Conservation (phyloP, 2,329 filamentous ascomycete species). For the Tolypocladium amazonense region DNA sequence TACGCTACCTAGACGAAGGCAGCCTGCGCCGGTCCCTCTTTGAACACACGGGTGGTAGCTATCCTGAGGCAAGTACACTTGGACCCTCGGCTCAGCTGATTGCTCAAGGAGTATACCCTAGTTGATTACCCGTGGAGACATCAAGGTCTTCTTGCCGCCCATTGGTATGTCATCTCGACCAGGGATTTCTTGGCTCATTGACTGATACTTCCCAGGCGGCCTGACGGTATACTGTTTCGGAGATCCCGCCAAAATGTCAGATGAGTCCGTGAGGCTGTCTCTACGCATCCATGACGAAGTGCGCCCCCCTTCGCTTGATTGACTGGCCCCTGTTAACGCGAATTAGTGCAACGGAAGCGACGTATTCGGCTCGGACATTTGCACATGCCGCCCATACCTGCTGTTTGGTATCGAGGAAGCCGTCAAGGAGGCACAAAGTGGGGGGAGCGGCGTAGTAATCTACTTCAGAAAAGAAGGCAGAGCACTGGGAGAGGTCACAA, state of each 20-base stretch:
- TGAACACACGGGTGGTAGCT: slow-evolving; percentile 91
- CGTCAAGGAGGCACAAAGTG: slow-evolving; percentile 91
- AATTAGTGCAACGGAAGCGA: slow-evolving; percentile 82
- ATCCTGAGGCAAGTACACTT: slow-evolving; percentile 55
- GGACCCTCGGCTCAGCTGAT: background rate
- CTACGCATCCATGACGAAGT: slow-evolving; percentile 68
- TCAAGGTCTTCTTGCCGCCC: slow-evolving; percentile 91
- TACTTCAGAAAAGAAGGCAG: slow-evolving; percentile 98
- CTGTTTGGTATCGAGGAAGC: slow-evolving; percentile 97
- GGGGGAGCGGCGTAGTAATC: slow-evolving; percentile 89
- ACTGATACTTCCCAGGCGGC: slow-evolving; percentile 43
- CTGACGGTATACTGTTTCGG: slow-evolving; percentile 96
- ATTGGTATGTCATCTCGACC: slow-evolving; percentile 47
- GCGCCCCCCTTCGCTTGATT: slow-evolving; percentile 5
- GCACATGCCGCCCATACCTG: slow-evolving; percentile 89
- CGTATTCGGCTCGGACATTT: slow-evolving; percentile 96
- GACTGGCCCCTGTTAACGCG: slow-evolving; percentile 4
- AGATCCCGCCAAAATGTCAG: slow-evolving; percentile 86
- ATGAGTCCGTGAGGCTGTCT: slow-evolving; percentile 70
- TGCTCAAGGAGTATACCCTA: slow-evolving; percentile 19
- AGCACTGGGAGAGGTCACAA: slow-evolving; percentile 89
- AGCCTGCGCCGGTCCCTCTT: slow-evolving; percentile 79
- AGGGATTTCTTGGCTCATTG: background rate
- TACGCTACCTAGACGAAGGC: slow-evolving; percentile 56
- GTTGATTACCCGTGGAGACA: slow-evolving; percentile 85